Conservation (phyloP, 23 red algal species). For the Chondrus crispus region DNA sequence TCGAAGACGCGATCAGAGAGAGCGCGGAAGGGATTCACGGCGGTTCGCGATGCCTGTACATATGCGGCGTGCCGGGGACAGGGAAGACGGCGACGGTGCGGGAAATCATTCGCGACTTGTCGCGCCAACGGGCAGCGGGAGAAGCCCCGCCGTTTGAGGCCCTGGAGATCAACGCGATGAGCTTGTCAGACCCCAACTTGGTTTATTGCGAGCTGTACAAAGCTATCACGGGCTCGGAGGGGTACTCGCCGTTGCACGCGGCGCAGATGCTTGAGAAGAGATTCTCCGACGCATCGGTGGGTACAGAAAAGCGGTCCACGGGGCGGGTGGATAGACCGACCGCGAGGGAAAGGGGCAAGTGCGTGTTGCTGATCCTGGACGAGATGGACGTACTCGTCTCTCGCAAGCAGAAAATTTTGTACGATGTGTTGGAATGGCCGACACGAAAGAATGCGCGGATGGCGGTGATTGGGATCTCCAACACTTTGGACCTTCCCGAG, state of each 20-base stretch:
- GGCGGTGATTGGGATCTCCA: conserved; percentile 91
- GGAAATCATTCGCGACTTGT: conserved; percentile 65
- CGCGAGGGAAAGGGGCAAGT: neutral
- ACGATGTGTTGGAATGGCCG: conserved; percentile 95
- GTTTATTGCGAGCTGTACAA: conserved; percentile 74
- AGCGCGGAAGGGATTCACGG: no score
- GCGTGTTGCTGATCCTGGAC: conserved; percentile 82
- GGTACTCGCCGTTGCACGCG: conserved; percentile 11
- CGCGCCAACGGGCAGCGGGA: neutral
- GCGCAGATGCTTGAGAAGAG: conserved; percentile 27
- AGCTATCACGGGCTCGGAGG: conserved; percentile 13
- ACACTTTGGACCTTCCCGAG: conserved; percentile 98
- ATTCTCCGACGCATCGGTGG: conserved; percentile 44
- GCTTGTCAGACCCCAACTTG: conserved; percentile 67
- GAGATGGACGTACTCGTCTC: conserved; percentile 94
- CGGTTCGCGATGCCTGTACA: conserved; percentile 73
- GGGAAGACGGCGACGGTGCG: conserved; percentile 95
- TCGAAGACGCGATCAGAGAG: no score
- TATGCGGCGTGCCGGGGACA: conserved; percentile 93
- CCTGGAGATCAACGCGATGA: conserved; percentile 95
- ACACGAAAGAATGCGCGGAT: conserved; percentile 56
- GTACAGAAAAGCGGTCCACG: neutral
- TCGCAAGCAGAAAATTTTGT: conserved; percentile 70
- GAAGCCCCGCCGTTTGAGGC: conserved; percentile 49
- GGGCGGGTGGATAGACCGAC: neutral